Base-by-base conservation (phyloP, 2,329 filamentous ascomycete species). In the Grosmannia huntii region DNA sequence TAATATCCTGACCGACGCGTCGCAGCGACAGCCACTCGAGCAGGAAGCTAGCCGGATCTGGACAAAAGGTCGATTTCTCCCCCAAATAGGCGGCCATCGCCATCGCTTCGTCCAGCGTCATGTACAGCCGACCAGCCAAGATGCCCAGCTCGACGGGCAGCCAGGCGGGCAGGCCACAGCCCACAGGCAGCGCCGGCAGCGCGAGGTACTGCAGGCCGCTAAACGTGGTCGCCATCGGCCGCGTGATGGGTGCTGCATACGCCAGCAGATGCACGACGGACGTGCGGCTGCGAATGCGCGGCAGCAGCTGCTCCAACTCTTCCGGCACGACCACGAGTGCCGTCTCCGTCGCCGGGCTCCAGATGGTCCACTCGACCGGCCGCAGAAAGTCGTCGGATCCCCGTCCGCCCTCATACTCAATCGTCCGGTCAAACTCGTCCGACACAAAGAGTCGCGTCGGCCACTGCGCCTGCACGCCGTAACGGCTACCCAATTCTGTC, bases 321-420 rank as follows among this genome's bases (percentile, higher is more conserved):
- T 87, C 84, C 0, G 83, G 80, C 31, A 80, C 81, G 1, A 87
- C 64, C 2, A 87, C 66, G 0, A 88, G 61, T 0, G 76, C 84
- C 0, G 72, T 76, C 9, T 78, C 64, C 0, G 70, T 69, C 0
- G 62, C n/a, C 0, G 63, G 62, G 59, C 76, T 80, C 76, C 78
- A 85, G 0, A 87, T 66, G 2, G 88, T 65, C 83, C 82, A 88
- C 57, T 60, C 62, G 61, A 64, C 70, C 68, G 16, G 38, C 19
- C 38, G 46, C 62, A 73, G 51, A 14, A 72, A 72, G 44, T 68
- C 68, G 57, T 73, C 71, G 23, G 65, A 67, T 10, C 0, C 14
- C 10, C 64, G 57, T 27, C 67, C 63, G 28, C 67, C 63, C 10
- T 59, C 60, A 7, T 65, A 31, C 41, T 65, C 67, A 3, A 82